Evolutionary conservation across 768 basidiomycete genomes (phyloP).

Genomic region (Mycena rosella): DNA sequence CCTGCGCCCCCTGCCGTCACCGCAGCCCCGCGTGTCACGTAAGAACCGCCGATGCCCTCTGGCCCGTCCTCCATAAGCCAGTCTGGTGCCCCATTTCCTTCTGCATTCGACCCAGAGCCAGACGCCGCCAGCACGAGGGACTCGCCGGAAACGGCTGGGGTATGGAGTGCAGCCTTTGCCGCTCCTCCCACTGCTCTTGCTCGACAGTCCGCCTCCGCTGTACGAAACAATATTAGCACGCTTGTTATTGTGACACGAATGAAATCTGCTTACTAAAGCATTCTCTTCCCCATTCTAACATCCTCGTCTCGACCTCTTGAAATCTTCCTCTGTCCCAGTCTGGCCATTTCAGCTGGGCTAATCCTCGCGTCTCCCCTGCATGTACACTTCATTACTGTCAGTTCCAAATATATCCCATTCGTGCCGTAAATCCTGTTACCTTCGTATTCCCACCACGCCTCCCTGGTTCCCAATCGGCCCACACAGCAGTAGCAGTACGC

Average conservation of each 20-base stretch:
- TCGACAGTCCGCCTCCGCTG: conserved; percentile 14
- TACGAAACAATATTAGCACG: background rate
- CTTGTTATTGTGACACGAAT: background rate
- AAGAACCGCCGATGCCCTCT: too few relatives aligned
- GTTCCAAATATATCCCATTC: background rate
- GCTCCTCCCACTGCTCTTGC: background rate
- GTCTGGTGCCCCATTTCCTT: too few relatives aligned
- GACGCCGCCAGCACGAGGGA: background rate
- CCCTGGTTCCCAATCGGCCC: background rate
- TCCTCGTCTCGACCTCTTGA: background rate
- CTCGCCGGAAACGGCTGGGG: background rate
- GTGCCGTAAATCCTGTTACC: background rate
- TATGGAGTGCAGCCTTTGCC: too few relatives aligned
- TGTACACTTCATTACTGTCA: conserved; percentile 7
- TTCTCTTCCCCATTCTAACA: conserved; percentile 10
- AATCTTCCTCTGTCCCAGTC: background rate
- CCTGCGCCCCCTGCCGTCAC: too few relatives aligned
- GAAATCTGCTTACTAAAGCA: conserved; percentile 6
- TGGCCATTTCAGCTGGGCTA: conserved; percentile 4
- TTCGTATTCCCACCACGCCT: background rate
- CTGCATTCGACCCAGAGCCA: too few relatives aligned
- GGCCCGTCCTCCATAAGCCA: too few relatives aligned
- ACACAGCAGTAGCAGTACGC: background rate
- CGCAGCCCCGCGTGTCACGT: too few relatives aligned
- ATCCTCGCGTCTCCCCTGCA: conserved; percentile 3